Percentiles rank a stretch among this genome's conserved stretches.
phyloP scores from a whole-genome alignment of 805 yeast genomes.

The Candida sanyiensis region DNA sequence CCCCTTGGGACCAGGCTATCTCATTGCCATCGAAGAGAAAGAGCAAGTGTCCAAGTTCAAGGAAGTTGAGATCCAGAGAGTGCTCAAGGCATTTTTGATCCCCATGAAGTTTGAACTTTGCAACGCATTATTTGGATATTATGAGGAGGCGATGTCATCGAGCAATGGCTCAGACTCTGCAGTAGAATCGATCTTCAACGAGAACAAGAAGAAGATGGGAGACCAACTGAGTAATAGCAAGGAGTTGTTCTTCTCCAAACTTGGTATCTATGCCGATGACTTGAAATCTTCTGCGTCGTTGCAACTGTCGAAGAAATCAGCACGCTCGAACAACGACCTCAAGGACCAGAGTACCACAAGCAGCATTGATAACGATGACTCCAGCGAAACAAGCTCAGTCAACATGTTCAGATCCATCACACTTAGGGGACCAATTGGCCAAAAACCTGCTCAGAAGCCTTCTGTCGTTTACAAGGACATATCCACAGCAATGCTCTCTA shows the following conservation, averaged over 20 bases:
- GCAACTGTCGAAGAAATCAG: conserved; percentile 14
- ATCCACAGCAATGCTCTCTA: conserved; percentile 17
- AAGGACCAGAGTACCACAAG: background rate
- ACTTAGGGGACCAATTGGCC: conserved; percentile 12
- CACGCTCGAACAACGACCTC: conserved; percentile 10
- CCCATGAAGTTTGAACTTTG: conserved; percentile 23
- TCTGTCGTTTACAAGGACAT: conserved; percentile 11
- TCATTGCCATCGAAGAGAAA: conserved; percentile 16
- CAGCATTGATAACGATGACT: background rate
- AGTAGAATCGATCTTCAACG: background rate
- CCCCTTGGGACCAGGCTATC: conserved; percentile 24
- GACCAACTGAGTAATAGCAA: conserved; percentile 14
- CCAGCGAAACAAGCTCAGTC: conserved; percentile 13
- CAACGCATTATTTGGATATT: conserved; percentile 9
- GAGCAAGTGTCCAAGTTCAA: conserved; percentile 14
- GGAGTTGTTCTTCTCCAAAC: conserved; percentile 22
- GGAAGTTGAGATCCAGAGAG: conserved; percentile 16
- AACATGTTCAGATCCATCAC: conserved; percentile 23
- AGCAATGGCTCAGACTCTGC: background rate
- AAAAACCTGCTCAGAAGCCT: background rate
- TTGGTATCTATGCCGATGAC: conserved; percentile 25
- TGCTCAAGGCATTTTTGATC: conserved; percentile 18
- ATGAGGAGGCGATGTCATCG: conserved; percentile 2
- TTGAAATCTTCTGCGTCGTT: conserved; percentile 23
- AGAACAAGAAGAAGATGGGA: background rate